Percentiles rank a stretch among this genome's conserved stretches.
phyloP scores from a whole-genome alignment of 2,329 filamentous ascomycete species.

The Alternaria rosae region DNA sequence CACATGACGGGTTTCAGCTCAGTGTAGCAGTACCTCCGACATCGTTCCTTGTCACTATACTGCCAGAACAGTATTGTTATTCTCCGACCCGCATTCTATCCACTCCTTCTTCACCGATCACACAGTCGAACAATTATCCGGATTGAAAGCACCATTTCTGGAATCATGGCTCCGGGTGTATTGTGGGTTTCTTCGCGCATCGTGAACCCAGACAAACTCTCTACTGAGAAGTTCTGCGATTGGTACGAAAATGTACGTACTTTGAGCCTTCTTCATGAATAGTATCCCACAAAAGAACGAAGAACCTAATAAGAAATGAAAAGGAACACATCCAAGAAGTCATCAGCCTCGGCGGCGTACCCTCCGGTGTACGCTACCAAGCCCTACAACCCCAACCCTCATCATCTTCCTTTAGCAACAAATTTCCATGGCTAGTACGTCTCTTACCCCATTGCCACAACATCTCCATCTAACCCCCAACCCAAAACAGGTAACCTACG shows the following conservation, averaged over 20 bases:
- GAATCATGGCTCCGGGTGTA: conserved; percentile 31
- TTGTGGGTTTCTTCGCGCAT: conserved; percentile 39
- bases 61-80: background rate
- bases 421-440: conserved; percentile 30
- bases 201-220: conserved; percentile 8
- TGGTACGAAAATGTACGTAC: conserved; percentile 40
- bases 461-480: background rate
- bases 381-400: conserved; percentile 19
- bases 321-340: conserved; percentile 31
- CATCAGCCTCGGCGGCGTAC: conserved; percentile 30
- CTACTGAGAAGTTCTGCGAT: conserved; percentile 22
- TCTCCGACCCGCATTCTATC: background rate
- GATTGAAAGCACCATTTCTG: background rate
- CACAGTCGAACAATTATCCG: background rate
- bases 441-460: background rate
- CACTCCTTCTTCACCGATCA: background rate
- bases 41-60: background rate
- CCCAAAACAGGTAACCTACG: conserved; percentile 28
- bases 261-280: background rate
- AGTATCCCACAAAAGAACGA: background rate
- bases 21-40: background rate
- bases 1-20: background rate
- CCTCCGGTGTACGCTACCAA: conserved; percentile 34
- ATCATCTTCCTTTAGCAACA: conserved; percentile 1
- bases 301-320: background rate